These are phyloP conservation scores for Agroathelia rolfsii DNA, from an alignment of 1,284 basidiomycete species.

Conservation along the genomic window DNA sequence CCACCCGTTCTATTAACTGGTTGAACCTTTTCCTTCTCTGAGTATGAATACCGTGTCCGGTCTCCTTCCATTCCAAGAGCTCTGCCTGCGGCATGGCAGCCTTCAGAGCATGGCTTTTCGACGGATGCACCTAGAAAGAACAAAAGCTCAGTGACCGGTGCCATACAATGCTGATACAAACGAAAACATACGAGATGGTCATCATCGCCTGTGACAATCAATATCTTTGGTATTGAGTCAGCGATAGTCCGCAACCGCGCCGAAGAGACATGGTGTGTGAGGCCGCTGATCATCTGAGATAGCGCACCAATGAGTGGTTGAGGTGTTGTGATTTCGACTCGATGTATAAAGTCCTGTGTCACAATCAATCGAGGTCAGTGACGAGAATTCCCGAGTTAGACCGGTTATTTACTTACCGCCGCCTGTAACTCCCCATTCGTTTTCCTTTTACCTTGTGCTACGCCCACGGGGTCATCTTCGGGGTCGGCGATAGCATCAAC, in stretches of 20 bases:
- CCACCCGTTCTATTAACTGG: slow-evolving; percentile 43
- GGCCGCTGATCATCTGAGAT: slow-evolving; percentile 66
- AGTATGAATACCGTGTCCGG: slow-evolving; percentile 59
- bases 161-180: no score
- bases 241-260: slow-evolving; percentile 49
- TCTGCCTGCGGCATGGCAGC: slow-evolving; percentile 62
- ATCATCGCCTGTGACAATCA: slow-evolving; percentile 66
- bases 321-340: slow-evolving; percentile 44
- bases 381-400: not conserved
- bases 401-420: slow-evolving; percentile 28
- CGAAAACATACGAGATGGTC: slow-evolving; percentile 74
- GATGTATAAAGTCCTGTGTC: slow-evolving; percentile 39
- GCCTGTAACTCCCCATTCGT: slow-evolving; percentile 55
- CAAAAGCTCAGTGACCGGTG: no score
- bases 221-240: slow-evolving; percentile 44
- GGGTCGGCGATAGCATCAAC: slow-evolving; percentile 42
- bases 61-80: slow-evolving; percentile 48
- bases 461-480: slow-evolving; percentile 37
- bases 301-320: slow-evolving; percentile 57
- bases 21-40: slow-evolving; percentile 50
- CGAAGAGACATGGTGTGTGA: slow-evolving; percentile 59
- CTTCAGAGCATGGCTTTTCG: slow-evolving; percentile 50
- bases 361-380: slow-evolving; percentile 1
- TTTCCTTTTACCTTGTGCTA: no score
- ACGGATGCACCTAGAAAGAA: no score